Evolutionary conservation across 2,329 filamentous ascomycete species (phyloP), one percentile per base, ranked within the genome.

Genomic region (Fusarium sp.): DNA sequence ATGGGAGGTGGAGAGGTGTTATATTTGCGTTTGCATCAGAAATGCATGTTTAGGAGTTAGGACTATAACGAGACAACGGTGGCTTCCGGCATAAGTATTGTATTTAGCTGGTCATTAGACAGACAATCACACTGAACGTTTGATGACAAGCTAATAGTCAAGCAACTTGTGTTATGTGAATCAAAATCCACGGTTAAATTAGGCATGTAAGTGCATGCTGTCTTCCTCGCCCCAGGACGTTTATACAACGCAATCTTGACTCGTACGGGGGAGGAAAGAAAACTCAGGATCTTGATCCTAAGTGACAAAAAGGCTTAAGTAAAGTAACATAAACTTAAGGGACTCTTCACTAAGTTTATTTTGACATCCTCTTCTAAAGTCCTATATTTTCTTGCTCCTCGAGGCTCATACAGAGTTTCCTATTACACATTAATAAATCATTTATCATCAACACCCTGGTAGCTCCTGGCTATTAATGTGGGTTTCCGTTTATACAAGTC

Each of bases 401-500:
- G 21, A 39, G 21, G 21, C 25, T 52, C 56, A 21, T 38, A 7
- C 23, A 29, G 14, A 35, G 42, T 25, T 35, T 37, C 21, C 4
- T 60, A 42, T 39, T 37, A 37, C 52, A 35, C 16, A 56, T 42
- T 27, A 21, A 18, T 31, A n/a, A 23, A 23, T 66, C 21, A 66
- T 39, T 39, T 23, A 23, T 31, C 44, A 31, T 46, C 21, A 19
- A 44, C 25, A 41, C 58, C 33, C 76, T 89, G 87, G 73, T 86
- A 89, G 73, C 84, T 89, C 69, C 76, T 82, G 35, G 77, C 75
- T 35, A 90, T 80, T 63, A 97, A 79, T 76, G 90, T 84, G 16
- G 93, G 94, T 79, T 93, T 93, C 79, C 93, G 85, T 72, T 89
- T 86, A 49, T 91, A 90, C 56, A 97, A 80, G 82, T 95, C 92